Conservation (phyloP, 2,329 filamentous ascomycete species). For the Colletotrichum sp. region DNA sequence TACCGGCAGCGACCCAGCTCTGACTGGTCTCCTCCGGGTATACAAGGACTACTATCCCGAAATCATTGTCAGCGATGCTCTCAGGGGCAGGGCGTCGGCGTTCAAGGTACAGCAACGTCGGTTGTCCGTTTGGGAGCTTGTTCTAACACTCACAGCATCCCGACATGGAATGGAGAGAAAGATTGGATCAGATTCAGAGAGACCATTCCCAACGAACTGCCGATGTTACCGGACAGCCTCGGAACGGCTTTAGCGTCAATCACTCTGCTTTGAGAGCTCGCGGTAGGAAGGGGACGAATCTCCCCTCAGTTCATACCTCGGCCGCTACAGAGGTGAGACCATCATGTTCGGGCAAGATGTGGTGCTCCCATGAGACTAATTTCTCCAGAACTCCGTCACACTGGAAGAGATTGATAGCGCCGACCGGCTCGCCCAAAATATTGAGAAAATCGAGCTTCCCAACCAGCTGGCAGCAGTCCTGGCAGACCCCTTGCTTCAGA, state of each 20-base stretch:
- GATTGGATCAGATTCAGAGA: conserved; percentile 71
- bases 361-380: conserved; percentile 12
- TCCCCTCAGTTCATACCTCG: conserved; percentile 77
- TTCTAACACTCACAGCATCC: conserved; percentile 61
- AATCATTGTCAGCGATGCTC: conserved; percentile 77
- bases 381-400: conserved; percentile 60
- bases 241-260: conserved; percentile 68
- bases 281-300: conserved; percentile 52
- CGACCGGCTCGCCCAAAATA: conserved; percentile 69
- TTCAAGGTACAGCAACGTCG: conserved; percentile 54
- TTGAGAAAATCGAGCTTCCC: conserved; percentile 82
- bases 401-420: conserved; percentile 81
- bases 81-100: conserved; percentile 63
- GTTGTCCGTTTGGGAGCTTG: background rate
- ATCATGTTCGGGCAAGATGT: background rate
- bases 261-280: conserved; percentile 42
- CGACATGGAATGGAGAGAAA: conserved; percentile 75
- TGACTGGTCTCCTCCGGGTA: conserved; percentile 78
- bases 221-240: conserved; percentile 38
- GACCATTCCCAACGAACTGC: conserved; percentile 52
- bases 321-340: conserved; percentile 68
- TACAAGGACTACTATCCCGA: conserved; percentile 93
- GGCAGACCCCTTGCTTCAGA: conserved; percentile 78
- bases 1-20: conserved; percentile 73
- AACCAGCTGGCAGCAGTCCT: conserved; percentile 82